Evolutionary conservation across 2,329 filamentous ascomycete genomes (phyloP).

Genomic region (Rachicladosporium sp.): DNA sequence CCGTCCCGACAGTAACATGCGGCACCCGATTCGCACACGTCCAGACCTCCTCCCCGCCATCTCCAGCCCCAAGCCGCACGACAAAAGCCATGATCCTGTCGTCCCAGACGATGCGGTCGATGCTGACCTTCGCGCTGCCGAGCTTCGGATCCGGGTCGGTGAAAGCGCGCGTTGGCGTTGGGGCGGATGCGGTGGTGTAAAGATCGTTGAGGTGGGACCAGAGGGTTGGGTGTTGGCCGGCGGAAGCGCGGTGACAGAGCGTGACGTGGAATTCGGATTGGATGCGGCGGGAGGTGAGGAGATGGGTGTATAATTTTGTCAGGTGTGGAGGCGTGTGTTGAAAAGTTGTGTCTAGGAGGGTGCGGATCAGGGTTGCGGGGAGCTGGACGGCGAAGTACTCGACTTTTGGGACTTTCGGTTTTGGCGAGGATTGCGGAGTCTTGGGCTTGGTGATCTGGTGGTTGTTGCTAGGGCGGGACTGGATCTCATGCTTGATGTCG

Average conservation of each 20-base stretch:
- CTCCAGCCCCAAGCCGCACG: constrained; percentile 48
- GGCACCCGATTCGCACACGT: constrained; percentile 65
- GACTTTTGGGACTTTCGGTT: constrained; percentile 40
- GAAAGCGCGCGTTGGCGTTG: constrained; percentile 24
- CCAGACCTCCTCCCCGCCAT: constrained; percentile 41
- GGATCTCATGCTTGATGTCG: constrained; percentile 62
- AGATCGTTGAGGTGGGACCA: constrained; percentile 64
- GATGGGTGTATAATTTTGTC: constrained; percentile 59
- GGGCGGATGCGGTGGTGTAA: constrained; percentile 31
- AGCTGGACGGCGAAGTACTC: constrained; percentile 56
- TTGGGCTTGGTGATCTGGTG: constrained; percentile 14
- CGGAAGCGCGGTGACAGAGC: constrained; percentile 65
- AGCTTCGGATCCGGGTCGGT: constrained; percentile 38
- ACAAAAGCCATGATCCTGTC: constrained; percentile 83
- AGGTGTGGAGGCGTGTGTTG: constrained; percentile 39
- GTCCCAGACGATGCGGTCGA: constrained; percentile 67
- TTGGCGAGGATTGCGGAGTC: constrained; percentile 24
- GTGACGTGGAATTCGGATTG: constrained; percentile 90
- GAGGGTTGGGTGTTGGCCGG: constrained; percentile 49
- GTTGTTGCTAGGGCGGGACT: constrained; percentile 34
- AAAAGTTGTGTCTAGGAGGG: constrained; percentile 61
- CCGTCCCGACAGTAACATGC: constrained; percentile 84
- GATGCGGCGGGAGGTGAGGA: constrained; percentile 61
- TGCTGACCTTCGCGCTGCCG: constrained; percentile 50
- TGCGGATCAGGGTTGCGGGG: constrained; percentile 37